Evolutionary conservation across 108 stramenopile species (phyloP).

Genomic region (Fragilariopsis cylindrus): DNA sequence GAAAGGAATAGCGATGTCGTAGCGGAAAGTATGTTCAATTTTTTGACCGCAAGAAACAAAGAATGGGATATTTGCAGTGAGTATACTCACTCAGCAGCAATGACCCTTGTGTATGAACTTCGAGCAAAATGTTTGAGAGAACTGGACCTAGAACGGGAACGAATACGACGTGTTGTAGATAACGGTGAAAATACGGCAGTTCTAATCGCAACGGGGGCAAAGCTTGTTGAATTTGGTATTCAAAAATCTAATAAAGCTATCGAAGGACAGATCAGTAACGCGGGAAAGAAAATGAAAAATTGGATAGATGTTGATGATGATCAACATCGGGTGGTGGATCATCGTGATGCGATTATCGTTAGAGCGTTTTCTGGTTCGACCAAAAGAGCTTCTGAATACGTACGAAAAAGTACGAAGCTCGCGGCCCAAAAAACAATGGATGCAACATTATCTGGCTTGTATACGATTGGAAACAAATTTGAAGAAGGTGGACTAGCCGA

Average conservation of each 20-base stretch:
- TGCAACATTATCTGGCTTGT: constrained; percentile 20
- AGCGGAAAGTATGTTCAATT: constrained; percentile 2
- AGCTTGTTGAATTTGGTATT: constrained; percentile 37
- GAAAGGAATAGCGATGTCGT: not conserved
- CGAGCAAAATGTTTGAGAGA: constrained; percentile 27
- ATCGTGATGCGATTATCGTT: constrained; percentile 29
- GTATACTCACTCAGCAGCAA: not conserved
- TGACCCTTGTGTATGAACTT: constrained; percentile 30
- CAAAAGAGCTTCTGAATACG: constrained; percentile 27
- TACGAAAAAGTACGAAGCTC: constrained; percentile 16
- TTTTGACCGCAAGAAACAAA: not conserved
- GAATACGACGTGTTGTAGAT: constrained; percentile 18
- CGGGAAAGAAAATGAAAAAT: constrained; percentile 25
- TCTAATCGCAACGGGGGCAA: constrained; percentile 33
- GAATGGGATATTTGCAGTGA: constrained; percentile 1
- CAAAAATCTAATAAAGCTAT: constrained; percentile 14
- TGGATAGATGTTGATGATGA: constrained; percentile 16
- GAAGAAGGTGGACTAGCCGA: constrained; percentile 22
- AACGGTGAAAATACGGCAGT: constrained; percentile 30
- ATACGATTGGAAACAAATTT: constrained; percentile 18
- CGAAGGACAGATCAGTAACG: constrained; percentile 17
- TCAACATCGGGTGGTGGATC: constrained; percentile 6
- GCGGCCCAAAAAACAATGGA: constrained; percentile 21
- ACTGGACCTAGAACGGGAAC: constrained; percentile 20
- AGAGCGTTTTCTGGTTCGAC: constrained; percentile 28